Evolutionary conservation across 257 asterid species (phyloP).

Genomic region (Fraxinus excelsior): DNA sequence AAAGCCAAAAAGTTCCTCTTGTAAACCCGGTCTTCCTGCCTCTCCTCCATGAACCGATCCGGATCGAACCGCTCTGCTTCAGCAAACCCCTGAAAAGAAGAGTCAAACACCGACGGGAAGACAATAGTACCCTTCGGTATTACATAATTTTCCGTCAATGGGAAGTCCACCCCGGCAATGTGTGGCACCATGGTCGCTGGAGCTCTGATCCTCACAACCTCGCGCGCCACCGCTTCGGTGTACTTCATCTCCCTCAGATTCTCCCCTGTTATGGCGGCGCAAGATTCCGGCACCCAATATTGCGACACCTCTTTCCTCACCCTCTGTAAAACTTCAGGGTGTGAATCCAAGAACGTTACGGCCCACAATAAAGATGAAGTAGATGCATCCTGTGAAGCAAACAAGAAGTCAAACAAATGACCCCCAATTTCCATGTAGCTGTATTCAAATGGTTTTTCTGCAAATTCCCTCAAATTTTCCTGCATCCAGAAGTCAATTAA

Average conservation of each 20-base stretch:
- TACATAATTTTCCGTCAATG: constrained; percentile 55
- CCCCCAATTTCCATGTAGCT: constrained; percentile 60
- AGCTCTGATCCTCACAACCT: constrained; percentile 74
- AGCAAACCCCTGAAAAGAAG: constrained; percentile 79
- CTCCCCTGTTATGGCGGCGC: constrained; percentile 48
- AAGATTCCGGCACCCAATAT: constrained; percentile 56
- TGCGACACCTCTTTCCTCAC: constrained; percentile 60
- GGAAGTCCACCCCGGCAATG: constrained; percentile 74
- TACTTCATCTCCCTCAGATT: constrained; percentile 74
- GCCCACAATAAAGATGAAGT: constrained; percentile 87
- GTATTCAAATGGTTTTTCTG: constrained; percentile 36
- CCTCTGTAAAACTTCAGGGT: constrained; percentile 49
- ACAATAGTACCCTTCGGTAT: constrained; percentile 85
- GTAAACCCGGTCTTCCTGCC: constrained; percentile 78
- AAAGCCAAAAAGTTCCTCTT: constrained; percentile 72
- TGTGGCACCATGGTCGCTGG: constrained; percentile 98
- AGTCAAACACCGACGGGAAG: constrained; percentile 87
- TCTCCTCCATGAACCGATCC: constrained; percentile 73
- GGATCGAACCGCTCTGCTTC: constrained; percentile 89
- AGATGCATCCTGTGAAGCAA: constrained; percentile 93
- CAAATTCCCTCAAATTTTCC: constrained; percentile 44
- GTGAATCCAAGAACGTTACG: constrained; percentile 59
- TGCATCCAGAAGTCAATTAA: constrained; percentile 87
- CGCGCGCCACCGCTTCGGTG: constrained; percentile 92
- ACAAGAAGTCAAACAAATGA: constrained; percentile 72